Base-by-base conservation (phyloP, 148 eudicot genomes). In the Heliosperma pusillum region DNA sequence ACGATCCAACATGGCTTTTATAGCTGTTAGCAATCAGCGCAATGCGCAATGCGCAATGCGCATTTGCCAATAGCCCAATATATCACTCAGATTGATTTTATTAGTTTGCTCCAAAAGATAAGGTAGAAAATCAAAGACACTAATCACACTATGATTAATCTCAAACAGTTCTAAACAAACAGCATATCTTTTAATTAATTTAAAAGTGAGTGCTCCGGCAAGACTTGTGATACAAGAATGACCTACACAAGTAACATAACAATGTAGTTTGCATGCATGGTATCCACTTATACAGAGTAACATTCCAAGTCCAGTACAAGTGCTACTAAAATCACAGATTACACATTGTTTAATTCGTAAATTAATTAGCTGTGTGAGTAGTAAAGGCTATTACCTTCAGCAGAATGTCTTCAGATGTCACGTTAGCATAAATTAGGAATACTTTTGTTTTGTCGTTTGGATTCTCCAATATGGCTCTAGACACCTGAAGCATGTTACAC, bases 381-480 rank as follows among this genome's bases (percentile, higher is more conserved):
- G 40, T 17, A 20, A 17, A 20, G 22, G 42, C 25, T 53, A 53
- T 79, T 85, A 90, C 98, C 98, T 93, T 93, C 56, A 90, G 45
- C 78, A 93, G 87, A 84, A 93, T 93, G 83, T 93, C 98, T 22
- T 89, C 98, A 27, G 5, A 71, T 64, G 92, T 89, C 61, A 90
- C 92, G 80, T 93, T 93, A 66, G 93, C 93, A 73, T 93, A 93
- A 53, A 93, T 88, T 29, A 93, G 87, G 74, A 88, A 92, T 63
- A 93, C 90, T 82, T 83, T 88, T 27, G 98, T 93, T 29, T 78
- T 84, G 84, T 93, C 98, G 7, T 71, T 87, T 8, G 90, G 89
- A 76, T 91, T 90, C 80, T 93, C 98, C 74, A 91, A 85, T 77
- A 93, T 88, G 72, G 96, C 98, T 81, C 98, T 88, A 26, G 96